Evolutionary conservation across 331 rosid genomes (phyloP).

Genomic region (Cydonia oblonga): DNA sequence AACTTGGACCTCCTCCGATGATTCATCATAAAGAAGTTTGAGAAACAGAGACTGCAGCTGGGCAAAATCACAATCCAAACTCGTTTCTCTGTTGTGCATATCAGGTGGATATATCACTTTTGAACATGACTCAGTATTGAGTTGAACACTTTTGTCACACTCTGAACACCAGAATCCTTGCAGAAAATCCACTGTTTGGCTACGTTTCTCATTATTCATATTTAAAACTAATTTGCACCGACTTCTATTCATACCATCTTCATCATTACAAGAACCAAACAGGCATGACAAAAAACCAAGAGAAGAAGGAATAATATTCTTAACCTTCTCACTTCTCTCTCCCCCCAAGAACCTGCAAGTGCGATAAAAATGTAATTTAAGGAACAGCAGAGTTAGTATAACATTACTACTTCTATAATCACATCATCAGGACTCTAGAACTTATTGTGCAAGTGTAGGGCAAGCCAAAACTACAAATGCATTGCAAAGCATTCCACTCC

Average conservation of each 20-base stretch:
- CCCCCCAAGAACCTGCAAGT: slow-evolving; percentile 39
- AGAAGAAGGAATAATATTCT: slow-evolving; percentile 48
- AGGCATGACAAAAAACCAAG: slow-evolving; percentile 88
- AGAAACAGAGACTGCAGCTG: slow-evolving; percentile 53
- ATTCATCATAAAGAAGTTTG: slow-evolving; percentile 64
- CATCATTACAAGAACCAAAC: slow-evolving; percentile 50
- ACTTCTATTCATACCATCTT: slow-evolving; percentile 22
- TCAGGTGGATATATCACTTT: slow-evolving; percentile 24
- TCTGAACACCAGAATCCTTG: slow-evolving; percentile 86
- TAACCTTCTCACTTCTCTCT: slow-evolving; percentile 44
- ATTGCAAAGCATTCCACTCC: neutral
- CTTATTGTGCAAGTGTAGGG: neutral
- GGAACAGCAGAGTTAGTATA: neutral
- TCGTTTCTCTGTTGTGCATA: slow-evolving; percentile 23
- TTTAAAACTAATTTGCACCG: slow-evolving; percentile 45
- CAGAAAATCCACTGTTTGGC: slow-evolving; percentile 45
- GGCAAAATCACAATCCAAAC: slow-evolving; percentile 35
- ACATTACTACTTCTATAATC: neutral
- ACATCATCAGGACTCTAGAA: neutral
- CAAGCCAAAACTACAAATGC: neutral
- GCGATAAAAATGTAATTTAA: slow-evolving; percentile 13
- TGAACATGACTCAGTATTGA: slow-evolving; percentile 25
- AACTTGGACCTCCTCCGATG: slow-evolving; percentile 78
- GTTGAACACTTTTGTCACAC: slow-evolving; percentile 43
- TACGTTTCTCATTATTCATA: slow-evolving; percentile 24